phyloP scores from a whole-genome alignment of 2,329 filamentous ascomycete species.

The Ampelomyces quisqualis region DNA sequence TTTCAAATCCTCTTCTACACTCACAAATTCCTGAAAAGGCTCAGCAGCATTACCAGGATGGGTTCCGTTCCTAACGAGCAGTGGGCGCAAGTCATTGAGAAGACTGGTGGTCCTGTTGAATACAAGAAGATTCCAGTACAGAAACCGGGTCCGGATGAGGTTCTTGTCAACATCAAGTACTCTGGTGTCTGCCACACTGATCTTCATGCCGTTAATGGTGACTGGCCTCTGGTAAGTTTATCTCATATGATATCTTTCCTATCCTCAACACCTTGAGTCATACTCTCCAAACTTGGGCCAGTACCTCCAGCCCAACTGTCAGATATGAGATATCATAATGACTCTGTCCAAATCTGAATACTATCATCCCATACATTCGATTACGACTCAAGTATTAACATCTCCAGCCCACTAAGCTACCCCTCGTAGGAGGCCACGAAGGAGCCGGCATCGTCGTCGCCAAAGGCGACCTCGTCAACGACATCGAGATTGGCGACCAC shows the following conservation, averaged over 20 bases:
- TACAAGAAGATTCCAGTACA: slow-evolving; percentile 82
- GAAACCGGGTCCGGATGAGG: slow-evolving; percentile 82
- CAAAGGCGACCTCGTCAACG: slow-evolving; percentile 71
- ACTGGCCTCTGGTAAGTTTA: slow-evolving; percentile 70
- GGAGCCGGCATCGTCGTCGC: slow-evolving; percentile 83
- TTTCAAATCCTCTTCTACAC: neutral
- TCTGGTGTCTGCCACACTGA: slow-evolving; percentile 91
- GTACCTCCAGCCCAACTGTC: neutral
- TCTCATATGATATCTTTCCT: neutral
- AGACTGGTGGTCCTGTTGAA: slow-evolving; percentile 67
- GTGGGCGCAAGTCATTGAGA: slow-evolving; percentile 88
- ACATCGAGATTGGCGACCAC: slow-evolving; percentile 76
- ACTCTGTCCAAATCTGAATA: no score
- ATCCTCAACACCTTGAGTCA: neutral
- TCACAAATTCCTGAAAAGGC: no score
- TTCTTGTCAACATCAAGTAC: slow-evolving; percentile 88
- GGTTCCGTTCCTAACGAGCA: slow-evolving; percentile 73
- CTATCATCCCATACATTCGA: neutral
- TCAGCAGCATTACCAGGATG: slow-evolving; percentile 40
- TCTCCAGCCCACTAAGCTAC: slow-evolving; percentile 65
- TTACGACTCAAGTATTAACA: slow-evolving; percentile 12
- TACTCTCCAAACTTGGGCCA: neutral
- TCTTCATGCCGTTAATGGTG: slow-evolving; percentile 76
- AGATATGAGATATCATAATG: no score
- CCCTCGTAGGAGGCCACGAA: slow-evolving; percentile 78